phyloP scores from a whole-genome alignment of 495 filamentous ascomycete genomes.

The Hypoxylon intermedium region DNA sequence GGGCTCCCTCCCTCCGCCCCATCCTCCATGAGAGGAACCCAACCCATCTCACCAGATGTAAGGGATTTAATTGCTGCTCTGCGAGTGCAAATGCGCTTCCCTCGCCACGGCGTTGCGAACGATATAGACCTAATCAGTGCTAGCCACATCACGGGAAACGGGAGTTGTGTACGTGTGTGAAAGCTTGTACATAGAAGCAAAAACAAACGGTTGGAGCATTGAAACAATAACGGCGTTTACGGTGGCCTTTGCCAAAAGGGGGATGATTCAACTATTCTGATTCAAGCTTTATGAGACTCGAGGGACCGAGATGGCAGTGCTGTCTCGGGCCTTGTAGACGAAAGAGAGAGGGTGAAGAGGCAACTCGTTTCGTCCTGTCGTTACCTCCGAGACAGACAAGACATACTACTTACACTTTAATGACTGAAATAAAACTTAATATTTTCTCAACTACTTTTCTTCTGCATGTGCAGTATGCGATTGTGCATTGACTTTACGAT shows the following conservation, averaged over 20 bases:
- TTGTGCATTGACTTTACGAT: too few species aligned
- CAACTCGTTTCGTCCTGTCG: slow-evolving; percentile 19
- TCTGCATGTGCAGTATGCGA: too few species aligned
- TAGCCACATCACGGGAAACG: neutral
- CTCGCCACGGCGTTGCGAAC: neutral
- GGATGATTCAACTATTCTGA: neutral
- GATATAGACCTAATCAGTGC: slow-evolving; percentile 8
- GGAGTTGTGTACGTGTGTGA: too few species aligned
- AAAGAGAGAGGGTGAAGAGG: slow-evolving; percentile 7
- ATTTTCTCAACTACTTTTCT: neutral
- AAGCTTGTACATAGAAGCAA: slow-evolving; percentile 14
- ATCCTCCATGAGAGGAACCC: neutral
- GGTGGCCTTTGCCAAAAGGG: slow-evolving; percentile 18
- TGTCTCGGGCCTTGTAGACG: neutral
- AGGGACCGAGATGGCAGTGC: neutral
- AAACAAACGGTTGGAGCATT: slow-evolving; percentile 3
- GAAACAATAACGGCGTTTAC: slow-evolving; percentile 20
- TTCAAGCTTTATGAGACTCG: neutral
- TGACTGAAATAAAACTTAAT: slow-evolving; percentile 29
- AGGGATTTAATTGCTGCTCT: neutral
- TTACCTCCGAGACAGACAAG: slow-evolving; percentile 1
- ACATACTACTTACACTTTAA: slow-evolving; percentile 12
- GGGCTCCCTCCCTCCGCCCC: too few species aligned
- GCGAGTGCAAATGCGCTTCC: neutral
- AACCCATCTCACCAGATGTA: neutral